Evolutionary conservation across 2,329 filamentous ascomycete genomes (phyloP).

Genomic region (Neofusicoccum laricinum): DNA sequence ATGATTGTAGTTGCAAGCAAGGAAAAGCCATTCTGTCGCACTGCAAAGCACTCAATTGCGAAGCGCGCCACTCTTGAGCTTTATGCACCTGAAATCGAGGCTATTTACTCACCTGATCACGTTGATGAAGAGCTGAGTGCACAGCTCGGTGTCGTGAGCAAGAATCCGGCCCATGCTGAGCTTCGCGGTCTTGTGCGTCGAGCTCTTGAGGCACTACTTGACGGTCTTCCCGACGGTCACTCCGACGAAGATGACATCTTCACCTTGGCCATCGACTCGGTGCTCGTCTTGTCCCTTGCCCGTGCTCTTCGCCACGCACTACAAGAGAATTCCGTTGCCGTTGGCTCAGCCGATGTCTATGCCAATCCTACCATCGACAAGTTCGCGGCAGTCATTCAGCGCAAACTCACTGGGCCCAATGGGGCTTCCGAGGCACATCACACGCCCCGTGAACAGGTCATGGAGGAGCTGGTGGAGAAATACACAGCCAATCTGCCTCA

Average conservation of each 20-base stretch:
- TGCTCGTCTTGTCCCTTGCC: conserved; percentile 27
- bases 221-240: not conserved
- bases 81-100: conserved; percentile 47
- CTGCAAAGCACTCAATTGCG: conserved; percentile 47
- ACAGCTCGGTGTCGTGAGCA: conserved; percentile 6
- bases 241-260: conserved; percentile 27
- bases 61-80: conserved; percentile 38
- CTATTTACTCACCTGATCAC: conserved; percentile 33
- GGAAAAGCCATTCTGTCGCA: conserved; percentile 44
- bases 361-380: conserved; percentile 28
- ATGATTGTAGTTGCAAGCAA: conserved; percentile 42
- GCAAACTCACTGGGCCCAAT: not conserved
- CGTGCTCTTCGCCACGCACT: conserved; percentile 21
- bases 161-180: conserved; percentile 16
- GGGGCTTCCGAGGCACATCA: not conserved
- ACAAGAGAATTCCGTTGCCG: not conserved
- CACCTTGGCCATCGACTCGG: conserved; percentile 32
- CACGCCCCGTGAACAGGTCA: conserved; percentile 21
- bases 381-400: conserved; percentile 21
- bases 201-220: not conserved
- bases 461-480: conserved; percentile 28
- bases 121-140: conserved; percentile 4
- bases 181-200: conserved; percentile 12
- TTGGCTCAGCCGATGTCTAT: conserved; percentile 27
- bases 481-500: conserved; percentile 25